These are phyloP conservation scores for Phytophthora pisi DNA, from an alignment of 352 stramenopile genomes.

Conservation along the genomic window DNA sequence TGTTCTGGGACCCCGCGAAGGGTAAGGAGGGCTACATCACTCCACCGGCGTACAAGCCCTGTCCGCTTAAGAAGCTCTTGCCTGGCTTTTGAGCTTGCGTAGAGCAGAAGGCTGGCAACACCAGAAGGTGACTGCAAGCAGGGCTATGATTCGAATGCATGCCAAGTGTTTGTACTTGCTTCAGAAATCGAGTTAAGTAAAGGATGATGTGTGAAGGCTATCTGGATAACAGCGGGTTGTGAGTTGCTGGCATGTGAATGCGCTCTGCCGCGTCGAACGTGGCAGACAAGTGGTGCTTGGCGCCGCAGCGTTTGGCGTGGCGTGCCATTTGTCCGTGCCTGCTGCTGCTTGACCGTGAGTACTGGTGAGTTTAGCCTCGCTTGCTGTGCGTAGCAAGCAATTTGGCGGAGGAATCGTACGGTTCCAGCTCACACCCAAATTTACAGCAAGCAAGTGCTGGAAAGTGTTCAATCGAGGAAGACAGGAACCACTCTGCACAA, in stretches of 20 bases:
- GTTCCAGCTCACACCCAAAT: constrained; percentile 5
- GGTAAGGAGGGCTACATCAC: constrained; percentile 34
- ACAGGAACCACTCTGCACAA: neutral
- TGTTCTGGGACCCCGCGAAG: constrained; percentile 34
- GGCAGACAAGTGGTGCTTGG: constrained; percentile 8
- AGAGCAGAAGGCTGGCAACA: neutral
- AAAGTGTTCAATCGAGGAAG: constrained; percentile 1
- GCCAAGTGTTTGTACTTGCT: neutral
- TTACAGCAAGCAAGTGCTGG: constrained; percentile 3
- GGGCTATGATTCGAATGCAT: neutral
- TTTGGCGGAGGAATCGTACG: constrained; percentile 11
- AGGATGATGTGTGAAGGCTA: neutral
- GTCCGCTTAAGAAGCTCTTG: constrained; percentile 14
- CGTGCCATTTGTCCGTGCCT: neutral
- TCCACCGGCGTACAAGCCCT: constrained; percentile 19
- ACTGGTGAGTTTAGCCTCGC: neutral
- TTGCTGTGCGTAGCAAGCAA: neutral
- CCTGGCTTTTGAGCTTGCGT: constrained; percentile 10
- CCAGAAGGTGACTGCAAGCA: neutral
- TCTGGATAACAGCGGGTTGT: neutral
- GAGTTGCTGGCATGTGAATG: constrained; percentile 1
- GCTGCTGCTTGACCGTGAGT: neutral
- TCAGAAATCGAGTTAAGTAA: neutral
- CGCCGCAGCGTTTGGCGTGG: neutral
- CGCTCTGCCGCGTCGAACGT: neutral